phyloP scores from a whole-genome alignment of 768 basidiomycete genomes.

The Russula sp. region DNA sequence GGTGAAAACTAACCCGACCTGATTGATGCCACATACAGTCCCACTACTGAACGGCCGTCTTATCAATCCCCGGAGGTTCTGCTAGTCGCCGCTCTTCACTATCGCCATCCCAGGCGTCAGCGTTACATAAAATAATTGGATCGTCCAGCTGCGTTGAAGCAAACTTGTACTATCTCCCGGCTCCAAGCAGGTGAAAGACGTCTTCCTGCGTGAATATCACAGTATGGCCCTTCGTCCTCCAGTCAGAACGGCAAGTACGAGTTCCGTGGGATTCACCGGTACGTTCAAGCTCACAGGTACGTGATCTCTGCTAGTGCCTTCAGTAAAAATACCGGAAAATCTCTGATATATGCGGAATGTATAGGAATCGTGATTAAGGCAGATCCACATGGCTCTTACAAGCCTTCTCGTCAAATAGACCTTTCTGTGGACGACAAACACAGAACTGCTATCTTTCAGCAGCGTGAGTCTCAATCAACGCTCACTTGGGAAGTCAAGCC shows the following conservation, averaged over 20 bases:
- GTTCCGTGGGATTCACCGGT: neutral
- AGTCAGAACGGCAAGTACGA: neutral
- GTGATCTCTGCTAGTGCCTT: neutral
- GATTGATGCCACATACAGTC: no score
- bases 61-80: no score
- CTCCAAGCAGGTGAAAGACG: neutral
- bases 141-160: no score
- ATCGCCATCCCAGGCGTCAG: no score
- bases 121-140: no score
- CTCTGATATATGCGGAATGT: neutral
- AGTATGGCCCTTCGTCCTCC: neutral
- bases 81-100: no score
- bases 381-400: slow-evolving; percentile 3
- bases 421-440: slow-evolving; percentile 7
- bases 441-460: neutral
- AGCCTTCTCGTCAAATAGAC: neutral
- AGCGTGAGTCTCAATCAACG: neutral
- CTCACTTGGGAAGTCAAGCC: slow-evolving; percentile 11
- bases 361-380: slow-evolving; percentile 8
- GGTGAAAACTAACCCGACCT: no score
- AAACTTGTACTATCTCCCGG: no score
- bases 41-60: no score
- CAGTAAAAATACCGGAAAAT: neutral
- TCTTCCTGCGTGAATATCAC: neutral
- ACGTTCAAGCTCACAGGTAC: neutral